A percentile compares a stretch with the other conserved stretches of the same genome.
Conservation (phyloP, 768 basidiomycete species). For the Leucocoprinus sp. region DNA sequence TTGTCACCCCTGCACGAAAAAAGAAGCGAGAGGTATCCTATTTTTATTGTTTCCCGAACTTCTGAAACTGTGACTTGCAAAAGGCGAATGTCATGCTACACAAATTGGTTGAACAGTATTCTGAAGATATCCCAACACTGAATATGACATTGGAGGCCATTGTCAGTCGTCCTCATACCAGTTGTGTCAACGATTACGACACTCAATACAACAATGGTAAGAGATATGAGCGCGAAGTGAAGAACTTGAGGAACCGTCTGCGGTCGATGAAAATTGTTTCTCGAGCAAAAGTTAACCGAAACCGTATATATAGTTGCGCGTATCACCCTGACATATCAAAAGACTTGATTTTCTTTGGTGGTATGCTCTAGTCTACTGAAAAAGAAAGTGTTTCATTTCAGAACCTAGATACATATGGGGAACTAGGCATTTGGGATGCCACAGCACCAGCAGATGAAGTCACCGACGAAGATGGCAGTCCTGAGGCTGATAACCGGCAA, state of each 20-base stretch:
- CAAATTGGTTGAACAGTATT: constrained; percentile 40
- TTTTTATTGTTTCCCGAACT: neutral
- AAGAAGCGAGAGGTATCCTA: constrained; percentile 55
- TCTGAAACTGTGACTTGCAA: constrained; percentile 16
- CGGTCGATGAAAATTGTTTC: constrained; percentile 55
- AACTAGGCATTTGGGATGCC: constrained; percentile 83
- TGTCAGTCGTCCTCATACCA: constrained; percentile 29
- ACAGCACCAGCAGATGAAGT: constrained; percentile 59
- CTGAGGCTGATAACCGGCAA: constrained; percentile 34
- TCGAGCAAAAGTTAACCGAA: constrained; percentile 72
- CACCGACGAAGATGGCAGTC: constrained; percentile 55
- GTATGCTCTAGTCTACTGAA: constrained; percentile 25
- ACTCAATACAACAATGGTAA: constrained; percentile 42
- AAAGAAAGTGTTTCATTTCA: neutral
- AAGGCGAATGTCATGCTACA: constrained; percentile 53
- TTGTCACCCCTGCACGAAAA: constrained; percentile 59
- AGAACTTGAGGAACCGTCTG: constrained; percentile 47
- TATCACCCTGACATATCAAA: constrained; percentile 77
- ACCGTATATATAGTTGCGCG: constrained; percentile 67
- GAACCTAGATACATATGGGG: constrained; percentile 78
- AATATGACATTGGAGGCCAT: constrained; percentile 32
- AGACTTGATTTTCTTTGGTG: constrained; percentile 84
- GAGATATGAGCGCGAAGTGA: constrained; percentile 41
- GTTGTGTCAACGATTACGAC: constrained; percentile 36
- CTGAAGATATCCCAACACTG: constrained; percentile 39